phyloP scores from a whole-genome alignment of 2,329 filamentous ascomycete species.

The Elsinoe ampelina region DNA sequence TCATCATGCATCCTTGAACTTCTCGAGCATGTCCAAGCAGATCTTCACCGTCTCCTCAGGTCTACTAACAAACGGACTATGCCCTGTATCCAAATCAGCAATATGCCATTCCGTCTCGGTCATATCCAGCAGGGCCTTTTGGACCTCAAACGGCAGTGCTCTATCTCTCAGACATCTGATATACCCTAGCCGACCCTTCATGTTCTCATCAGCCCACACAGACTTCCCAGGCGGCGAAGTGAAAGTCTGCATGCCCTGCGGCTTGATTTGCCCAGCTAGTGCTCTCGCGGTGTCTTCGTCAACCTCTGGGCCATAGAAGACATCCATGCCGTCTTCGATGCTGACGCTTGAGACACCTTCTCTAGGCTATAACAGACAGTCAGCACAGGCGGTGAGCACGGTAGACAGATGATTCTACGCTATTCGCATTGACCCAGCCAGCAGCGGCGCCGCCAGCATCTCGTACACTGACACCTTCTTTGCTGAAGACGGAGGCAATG shows the following conservation, averaged over 20 bases:
- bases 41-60: background rate
- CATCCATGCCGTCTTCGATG: background rate
- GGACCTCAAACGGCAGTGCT: background rate
- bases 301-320: conserved; percentile 2
- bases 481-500: conserved; percentile 26
- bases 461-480: background rate
- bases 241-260: background rate
- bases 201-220: background rate
- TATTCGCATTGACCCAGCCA: background rate
- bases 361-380: background rate
- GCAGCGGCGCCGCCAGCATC: background rate
- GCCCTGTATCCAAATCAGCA: background rate
- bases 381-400: too few species aligned
- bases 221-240: background rate
- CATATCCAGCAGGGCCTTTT: background rate
- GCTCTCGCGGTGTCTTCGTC: conserved; percentile 13
- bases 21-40: background rate
- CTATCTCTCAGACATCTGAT: background rate
- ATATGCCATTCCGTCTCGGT: background rate
- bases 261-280: conserved; percentile 13
- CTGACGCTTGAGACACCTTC: background rate
- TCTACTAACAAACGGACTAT: conserved; percentile 8
- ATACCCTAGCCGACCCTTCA: conserved; percentile 1
- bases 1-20: background rate
- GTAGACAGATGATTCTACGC: background rate